Evolutionary conservation across 345 rosid species (phyloP).

Genomic region (Punica granatum): DNA sequence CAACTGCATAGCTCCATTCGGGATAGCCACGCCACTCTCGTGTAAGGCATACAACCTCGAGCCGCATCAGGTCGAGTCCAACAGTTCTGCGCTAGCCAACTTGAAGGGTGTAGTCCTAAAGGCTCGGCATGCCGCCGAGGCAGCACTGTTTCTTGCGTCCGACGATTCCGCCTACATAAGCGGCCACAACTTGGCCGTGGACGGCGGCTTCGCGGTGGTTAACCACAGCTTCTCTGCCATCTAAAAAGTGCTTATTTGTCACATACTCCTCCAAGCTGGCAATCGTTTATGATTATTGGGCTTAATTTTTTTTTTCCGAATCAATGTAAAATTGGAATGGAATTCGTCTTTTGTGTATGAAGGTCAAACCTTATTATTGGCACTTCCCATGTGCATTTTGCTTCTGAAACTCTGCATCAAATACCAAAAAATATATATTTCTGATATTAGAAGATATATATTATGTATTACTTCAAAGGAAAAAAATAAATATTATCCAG

Average conservation of each 20-base stretch:
- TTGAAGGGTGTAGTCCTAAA: constrained; percentile 64
- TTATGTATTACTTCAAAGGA: too few relatives aligned
- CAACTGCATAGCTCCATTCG: constrained; percentile 74
- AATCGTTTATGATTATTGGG: not conserved
- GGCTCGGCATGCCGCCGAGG: constrained; percentile 71
- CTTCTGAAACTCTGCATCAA: constrained; percentile 1
- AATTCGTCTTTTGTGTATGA: constrained; percentile 2
- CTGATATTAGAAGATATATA: too few relatives aligned
- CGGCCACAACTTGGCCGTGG: constrained; percentile 80
- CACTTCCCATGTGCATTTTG: constrained; percentile 36
- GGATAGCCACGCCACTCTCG: constrained; percentile 72
- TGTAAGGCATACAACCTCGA: constrained; percentile 44
- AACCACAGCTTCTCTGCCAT: constrained; percentile 19
- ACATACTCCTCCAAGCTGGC: not conserved
- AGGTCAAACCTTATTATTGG: constrained; percentile 29
- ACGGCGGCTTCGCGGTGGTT: constrained; percentile 78
- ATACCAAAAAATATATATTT: too few relatives aligned
- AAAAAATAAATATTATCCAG: too few relatives aligned
- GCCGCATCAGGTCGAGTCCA: constrained; percentile 41
- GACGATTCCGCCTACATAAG: constrained; percentile 79
- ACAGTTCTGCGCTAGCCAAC: constrained; percentile 30
- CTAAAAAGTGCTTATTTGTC: not conserved
- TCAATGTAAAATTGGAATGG: not conserved
- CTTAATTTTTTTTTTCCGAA: not conserved
- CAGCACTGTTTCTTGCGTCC: constrained; percentile 79